Conservation (phyloP, 345 rosid genomes). For the Melaleuca alternifolia region DNA sequence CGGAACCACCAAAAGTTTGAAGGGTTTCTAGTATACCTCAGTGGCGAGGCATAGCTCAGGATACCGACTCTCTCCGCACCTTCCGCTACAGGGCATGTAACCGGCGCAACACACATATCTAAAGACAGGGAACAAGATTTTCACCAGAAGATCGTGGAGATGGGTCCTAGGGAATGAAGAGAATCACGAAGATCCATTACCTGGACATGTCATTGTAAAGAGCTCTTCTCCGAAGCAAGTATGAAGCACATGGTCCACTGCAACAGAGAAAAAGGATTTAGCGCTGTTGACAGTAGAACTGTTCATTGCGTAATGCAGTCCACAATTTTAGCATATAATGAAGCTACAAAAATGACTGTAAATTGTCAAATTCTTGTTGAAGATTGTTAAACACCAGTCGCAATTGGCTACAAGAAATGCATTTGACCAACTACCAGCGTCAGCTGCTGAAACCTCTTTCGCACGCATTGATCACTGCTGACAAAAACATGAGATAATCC, state of each 20-base stretch:
- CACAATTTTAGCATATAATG: not conserved
- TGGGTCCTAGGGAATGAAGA: not conserved
- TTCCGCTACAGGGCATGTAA: slow-evolving; percentile 85
- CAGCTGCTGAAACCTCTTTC: not conserved
- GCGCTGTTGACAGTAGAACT: not conserved
- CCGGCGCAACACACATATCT: slow-evolving; percentile 99
- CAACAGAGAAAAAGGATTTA: not conserved
- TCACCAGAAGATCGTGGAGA: not conserved
- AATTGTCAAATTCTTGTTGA: not conserved
- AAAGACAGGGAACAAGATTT: not conserved
- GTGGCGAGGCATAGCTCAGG: slow-evolving; percentile 15
- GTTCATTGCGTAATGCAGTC: not conserved
- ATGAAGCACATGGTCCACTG: slow-evolving; percentile 90
- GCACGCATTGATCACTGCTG: not conserved
- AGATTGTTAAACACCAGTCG: too few species aligned
- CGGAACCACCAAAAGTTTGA: not conserved
- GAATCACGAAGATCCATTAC: slow-evolving; percentile 20
- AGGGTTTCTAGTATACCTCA: slow-evolving; percentile 2
- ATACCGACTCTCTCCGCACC: slow-evolving; percentile 5
- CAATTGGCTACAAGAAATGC: too few species aligned
- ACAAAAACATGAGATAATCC: not conserved
- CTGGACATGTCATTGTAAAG: slow-evolving; percentile 96
- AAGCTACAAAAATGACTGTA: not conserved
- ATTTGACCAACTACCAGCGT: too few species aligned
- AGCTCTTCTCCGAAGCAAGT: slow-evolving; percentile 89